Conservation (phyloP, 441 rosid genomes). For the Eruca vesicaria region DNA sequence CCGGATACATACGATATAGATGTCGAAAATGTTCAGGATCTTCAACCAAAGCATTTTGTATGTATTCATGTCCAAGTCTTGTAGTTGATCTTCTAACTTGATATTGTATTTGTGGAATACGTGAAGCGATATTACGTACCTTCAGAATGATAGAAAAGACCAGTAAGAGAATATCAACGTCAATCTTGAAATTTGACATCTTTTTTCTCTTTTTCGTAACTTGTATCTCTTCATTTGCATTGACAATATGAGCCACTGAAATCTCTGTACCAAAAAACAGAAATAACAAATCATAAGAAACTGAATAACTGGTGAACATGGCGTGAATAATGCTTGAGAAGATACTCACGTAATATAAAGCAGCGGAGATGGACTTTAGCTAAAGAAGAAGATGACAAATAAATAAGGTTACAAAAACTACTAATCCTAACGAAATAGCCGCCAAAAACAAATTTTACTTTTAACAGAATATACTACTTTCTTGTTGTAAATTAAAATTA, state of each 20-base stretch:
- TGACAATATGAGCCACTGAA: not conserved
- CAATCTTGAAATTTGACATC: not conserved
- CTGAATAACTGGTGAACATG: not conserved
- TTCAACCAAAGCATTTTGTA: not conserved
- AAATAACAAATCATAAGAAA: not conserved
- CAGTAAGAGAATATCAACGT: not conserved
- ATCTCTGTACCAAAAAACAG: not conserved
- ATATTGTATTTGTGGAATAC: not conserved
- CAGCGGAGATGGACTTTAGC: not conserved
- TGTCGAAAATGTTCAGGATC: not conserved
- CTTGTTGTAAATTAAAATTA: not conserved
- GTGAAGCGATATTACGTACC: not conserved
- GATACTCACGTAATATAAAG: not conserved
- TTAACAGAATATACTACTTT: not conserved
- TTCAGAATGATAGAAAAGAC: not conserved
- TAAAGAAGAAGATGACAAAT: not conserved
- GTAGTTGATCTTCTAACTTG: not conserved
- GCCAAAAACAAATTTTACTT: not conserved
- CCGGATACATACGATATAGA: not conserved
- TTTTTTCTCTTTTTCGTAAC: not conserved
- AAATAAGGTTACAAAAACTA: not conserved
- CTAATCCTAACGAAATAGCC: too few species aligned
- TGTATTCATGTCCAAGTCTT: not conserved
- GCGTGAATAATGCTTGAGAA: not conserved
- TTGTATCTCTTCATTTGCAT: not conserved